A percentile compares a stretch with the other conserved stretches of the same genome.
phyloP scores from a whole-genome alignment of 2,329 filamentous ascomycete species.

The Cytospora piceae region DNA sequence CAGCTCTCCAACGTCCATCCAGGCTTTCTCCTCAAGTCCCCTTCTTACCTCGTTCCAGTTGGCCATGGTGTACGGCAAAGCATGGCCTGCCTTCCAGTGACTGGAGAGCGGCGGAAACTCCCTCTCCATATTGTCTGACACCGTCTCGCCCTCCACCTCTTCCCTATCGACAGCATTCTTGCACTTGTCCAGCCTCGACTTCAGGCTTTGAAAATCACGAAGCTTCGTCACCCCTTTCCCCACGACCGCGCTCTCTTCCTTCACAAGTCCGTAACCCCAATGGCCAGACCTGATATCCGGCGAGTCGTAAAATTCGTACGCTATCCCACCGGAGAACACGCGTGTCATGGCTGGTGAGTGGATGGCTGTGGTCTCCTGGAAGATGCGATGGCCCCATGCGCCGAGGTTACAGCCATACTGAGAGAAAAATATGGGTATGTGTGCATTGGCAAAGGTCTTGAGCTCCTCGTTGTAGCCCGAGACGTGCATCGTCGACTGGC shows the following conservation, averaged over 20 bases:
- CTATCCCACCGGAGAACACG: conserved; percentile 61
- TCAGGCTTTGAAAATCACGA: conserved; percentile 24
- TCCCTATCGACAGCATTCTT: neutral
- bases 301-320: conserved; percentile 65
- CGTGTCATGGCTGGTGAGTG: conserved; percentile 59
- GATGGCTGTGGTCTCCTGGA: conserved; percentile 60
- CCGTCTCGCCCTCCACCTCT: neutral
- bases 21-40: conserved; percentile 23
- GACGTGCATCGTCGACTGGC: conserved; percentile 52
- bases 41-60: conserved; percentile 23
- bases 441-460: conserved; percentile 55
- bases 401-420: conserved; percentile 58
- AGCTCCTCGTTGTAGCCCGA: conserved; percentile 50
- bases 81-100: conserved; percentile 29
- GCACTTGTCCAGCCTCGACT: conserved; percentile 15
- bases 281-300: conserved; percentile 36
- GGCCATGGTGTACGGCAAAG: conserved; percentile 25
- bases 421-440: conserved; percentile 68
- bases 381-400: conserved; percentile 53
- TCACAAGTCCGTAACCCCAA: conserved; percentile 49
- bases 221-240: conserved; percentile 22
- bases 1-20: conserved; percentile 25
- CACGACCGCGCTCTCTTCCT: conserved; percentile 8
- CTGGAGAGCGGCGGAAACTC: conserved; percentile 23
- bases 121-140: neutral